These are phyloP conservation scores for Hygrocybe coccinea DNA, from an alignment of 768 basidiomycete species.

Conservation along the genomic window DNA sequence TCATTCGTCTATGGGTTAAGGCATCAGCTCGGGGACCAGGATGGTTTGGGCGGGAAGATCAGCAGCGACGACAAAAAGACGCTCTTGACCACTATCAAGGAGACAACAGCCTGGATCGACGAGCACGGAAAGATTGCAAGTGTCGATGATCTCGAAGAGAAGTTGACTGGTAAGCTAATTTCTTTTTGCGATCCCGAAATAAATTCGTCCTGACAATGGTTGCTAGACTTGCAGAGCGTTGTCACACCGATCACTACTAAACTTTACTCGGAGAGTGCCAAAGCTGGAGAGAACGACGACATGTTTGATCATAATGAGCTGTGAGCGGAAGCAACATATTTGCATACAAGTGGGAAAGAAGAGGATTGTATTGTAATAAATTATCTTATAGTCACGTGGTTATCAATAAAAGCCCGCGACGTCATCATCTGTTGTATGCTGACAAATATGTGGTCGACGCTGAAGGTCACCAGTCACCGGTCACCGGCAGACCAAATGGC, in stretches of 20 bases:
- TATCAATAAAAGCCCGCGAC: too few species aligned
- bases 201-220: too few species aligned
- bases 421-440: too few species aligned
- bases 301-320: conserved; percentile 47
- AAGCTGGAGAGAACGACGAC: conserved; percentile 31
- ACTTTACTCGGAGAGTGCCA: conserved; percentile 45
- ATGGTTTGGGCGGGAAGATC: conserved; percentile 88
- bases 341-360: too few species aligned
- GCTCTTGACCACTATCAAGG: conserved; percentile 76
- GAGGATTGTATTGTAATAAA: too few species aligned
- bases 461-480: too few species aligned
- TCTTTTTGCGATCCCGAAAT: neutral
- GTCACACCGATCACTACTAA: conserved; percentile 85
- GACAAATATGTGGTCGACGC: too few species aligned
- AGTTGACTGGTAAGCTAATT: conserved; percentile 50
- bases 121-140: conserved; percentile 69
- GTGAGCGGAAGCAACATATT: conserved; percentile 28
- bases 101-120: conserved; percentile 89
- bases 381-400: too few species aligned
- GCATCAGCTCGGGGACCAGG: conserved; percentile 78
- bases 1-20: conserved; percentile 84
- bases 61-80: conserved; percentile 79
- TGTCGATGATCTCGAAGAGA: conserved; percentile 89
- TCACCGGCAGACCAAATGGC: too few species aligned
- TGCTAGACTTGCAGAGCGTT: conserved; percentile 67